A percentile compares a stretch with the other conserved stretches of the same genome.
These are phyloP conservation scores for Lentinula lateritia DNA, from an alignment of 768 basidiomycete genomes.

Conservation along the genomic window DNA sequence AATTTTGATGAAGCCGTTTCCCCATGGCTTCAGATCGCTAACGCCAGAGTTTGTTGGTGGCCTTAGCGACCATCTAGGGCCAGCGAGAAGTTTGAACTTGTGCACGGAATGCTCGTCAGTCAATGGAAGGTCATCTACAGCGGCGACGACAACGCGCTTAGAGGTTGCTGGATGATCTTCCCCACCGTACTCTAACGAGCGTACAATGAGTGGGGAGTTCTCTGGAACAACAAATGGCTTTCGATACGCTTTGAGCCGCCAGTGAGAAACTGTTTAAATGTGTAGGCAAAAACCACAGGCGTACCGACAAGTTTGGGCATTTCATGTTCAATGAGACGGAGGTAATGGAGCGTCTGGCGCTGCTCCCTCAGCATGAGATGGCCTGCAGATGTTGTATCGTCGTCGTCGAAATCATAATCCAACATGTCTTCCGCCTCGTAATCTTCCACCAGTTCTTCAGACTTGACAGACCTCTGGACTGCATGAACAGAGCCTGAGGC, in stretches of 20 bases:
- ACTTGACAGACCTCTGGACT: conserved; percentile 24
- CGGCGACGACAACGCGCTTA: conserved; percentile 71
- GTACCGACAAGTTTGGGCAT: conserved; percentile 81
- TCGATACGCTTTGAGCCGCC: conserved; percentile 56
- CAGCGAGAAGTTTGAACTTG: conserved; percentile 85
- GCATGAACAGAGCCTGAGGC: conserved; percentile 14
- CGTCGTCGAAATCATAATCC: conserved; percentile 38
- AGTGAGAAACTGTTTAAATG: conserved; percentile 7
- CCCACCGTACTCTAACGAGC: conserved; percentile 72
- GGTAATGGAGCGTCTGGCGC: conserved; percentile 66
- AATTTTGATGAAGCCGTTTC: conserved; percentile 86
- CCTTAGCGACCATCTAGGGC: conserved; percentile 76
- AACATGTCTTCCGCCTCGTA: conserved; percentile 40
- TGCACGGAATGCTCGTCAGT: conserved; percentile 60
- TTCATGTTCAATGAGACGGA: conserved; percentile 85
- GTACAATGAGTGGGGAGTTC: conserved; percentile 58
- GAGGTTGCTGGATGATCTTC: conserved; percentile 66
- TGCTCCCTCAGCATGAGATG: conserved; percentile 74
- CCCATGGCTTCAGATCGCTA: conserved; percentile 38
- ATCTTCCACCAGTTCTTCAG: conserved; percentile 33
- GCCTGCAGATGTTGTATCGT: conserved; percentile 66
- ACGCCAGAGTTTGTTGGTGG: conserved; percentile 70
- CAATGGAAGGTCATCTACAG: conserved; percentile 72
- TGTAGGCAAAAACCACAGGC: conserved; percentile 1
- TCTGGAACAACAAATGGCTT: conserved; percentile 70